Evolutionary conservation across 495 filamentous ascomycete species (phyloP).

Genomic region (Hyphodiscus hymeniophilus): DNA sequence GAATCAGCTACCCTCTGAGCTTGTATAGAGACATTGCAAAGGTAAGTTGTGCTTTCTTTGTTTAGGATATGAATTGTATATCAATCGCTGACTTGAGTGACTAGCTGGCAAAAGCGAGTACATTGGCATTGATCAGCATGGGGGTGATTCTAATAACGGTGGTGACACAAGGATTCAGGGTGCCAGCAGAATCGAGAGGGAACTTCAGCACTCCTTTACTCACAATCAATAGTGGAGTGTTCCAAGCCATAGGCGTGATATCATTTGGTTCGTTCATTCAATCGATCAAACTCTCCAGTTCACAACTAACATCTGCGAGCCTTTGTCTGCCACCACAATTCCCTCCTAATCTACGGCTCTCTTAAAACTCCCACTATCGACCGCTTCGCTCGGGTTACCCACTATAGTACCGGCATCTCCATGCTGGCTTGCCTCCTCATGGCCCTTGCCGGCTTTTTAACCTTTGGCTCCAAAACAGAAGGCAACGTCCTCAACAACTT

Average conservation of each 20-base stretch:
- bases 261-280: slow-evolving; percentile 65
- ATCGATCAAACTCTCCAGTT: background rate
- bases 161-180: slow-evolving; percentile 72
- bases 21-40: slow-evolving; percentile 96
- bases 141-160: slow-evolving; percentile 78
- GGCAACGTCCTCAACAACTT: slow-evolving; percentile 99
- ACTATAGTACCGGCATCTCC: slow-evolving; percentile 82
- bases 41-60: slow-evolving; percentile 43
- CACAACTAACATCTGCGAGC: slow-evolving; percentile 35
- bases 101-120: slow-evolving; percentile 90
- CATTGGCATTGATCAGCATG: slow-evolving; percentile 88
- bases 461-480: slow-evolving; percentile 82
- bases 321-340: slow-evolving; percentile 94
- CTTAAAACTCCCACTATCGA: slow-evolving; percentile 89
- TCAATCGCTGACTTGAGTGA: slow-evolving; percentile 22
- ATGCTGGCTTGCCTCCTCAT: slow-evolving; percentile 82
- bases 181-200: slow-evolving; percentile 62
- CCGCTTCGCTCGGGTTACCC: slow-evolving; percentile 85
- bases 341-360: slow-evolving; percentile 93
- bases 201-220: slow-evolving; percentile 55
- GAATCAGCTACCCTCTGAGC: slow-evolving; percentile 85
- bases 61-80: background rate
- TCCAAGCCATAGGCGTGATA: slow-evolving; percentile 94
- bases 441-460: slow-evolving; percentile 84
- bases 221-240: slow-evolving; percentile 74